A percentile compares a stretch with the other conserved stretches of the same genome.
Conservation (phyloP, 805 yeast species). For the Torulaspora gathmanii region DNA sequence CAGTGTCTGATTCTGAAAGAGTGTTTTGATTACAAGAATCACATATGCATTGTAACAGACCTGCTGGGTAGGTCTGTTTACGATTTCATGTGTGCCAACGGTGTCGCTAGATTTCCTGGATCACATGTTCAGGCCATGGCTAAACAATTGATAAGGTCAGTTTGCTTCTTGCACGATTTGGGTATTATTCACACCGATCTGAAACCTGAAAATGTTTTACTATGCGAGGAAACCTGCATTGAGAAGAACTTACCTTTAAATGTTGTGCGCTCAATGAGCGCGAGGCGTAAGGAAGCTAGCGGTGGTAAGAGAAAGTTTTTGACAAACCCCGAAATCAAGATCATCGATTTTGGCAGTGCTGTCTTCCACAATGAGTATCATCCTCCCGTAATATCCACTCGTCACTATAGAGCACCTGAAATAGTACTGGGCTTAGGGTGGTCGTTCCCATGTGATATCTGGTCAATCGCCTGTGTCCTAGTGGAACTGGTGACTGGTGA, state of each 20-base stretch:
- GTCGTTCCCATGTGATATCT: slow-evolving; percentile 94
- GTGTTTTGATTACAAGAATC: slow-evolving; percentile 88
- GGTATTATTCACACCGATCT: slow-evolving; percentile 91
- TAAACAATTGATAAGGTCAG: slow-evolving; percentile 77
- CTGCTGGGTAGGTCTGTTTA: slow-evolving; percentile 77
- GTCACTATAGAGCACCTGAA: slow-evolving; percentile 97
- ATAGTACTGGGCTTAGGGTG: slow-evolving; percentile 92
- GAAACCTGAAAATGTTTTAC: slow-evolving; percentile 89
- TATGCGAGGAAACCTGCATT: slow-evolving; percentile 35
- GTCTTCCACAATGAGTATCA: slow-evolving; percentile 92
- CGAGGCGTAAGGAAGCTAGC: slow-evolving; percentile 32
- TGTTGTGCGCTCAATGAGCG: slow-evolving; percentile 21
- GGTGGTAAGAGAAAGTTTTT: slow-evolving; percentile 40
- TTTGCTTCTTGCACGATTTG: slow-evolving; percentile 84
- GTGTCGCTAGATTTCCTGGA: slow-evolving; percentile 88
- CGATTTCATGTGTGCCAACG: slow-evolving; percentile 83
- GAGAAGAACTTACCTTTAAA: slow-evolving; percentile 25
- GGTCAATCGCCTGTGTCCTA: slow-evolving; percentile 94
- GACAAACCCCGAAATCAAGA: slow-evolving; percentile 73
- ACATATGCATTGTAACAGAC: slow-evolving; percentile 90
- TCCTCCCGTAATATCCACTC: slow-evolving; percentile 83
- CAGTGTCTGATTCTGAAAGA: slow-evolving; percentile 79
- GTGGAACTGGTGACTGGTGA: slow-evolving; percentile 92
- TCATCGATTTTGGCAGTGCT: slow-evolving; percentile 97
- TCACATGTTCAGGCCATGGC: slow-evolving; percentile 86